These are phyloP conservation scores for Ustilago cynodontis DNA, from an alignment of 1,284 basidiomycete species.

Conservation along the genomic window DNA sequence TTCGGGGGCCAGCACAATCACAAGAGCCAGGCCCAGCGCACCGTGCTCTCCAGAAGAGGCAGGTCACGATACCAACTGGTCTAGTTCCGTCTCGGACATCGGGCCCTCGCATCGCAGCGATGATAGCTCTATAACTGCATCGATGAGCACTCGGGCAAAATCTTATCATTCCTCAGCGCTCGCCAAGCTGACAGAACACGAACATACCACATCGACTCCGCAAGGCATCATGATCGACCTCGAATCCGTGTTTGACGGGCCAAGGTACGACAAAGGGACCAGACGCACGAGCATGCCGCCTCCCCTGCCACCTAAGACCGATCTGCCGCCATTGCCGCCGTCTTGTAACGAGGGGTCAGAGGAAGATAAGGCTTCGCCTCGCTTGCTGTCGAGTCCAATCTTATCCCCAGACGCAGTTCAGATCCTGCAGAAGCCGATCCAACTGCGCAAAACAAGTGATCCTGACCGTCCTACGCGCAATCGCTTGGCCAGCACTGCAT, in stretches of 20 bases:
- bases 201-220: background rate
- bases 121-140: background rate
- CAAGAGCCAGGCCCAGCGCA: slow-evolving; percentile 21
- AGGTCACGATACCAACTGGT: slow-evolving; percentile 6
- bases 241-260: slow-evolving; percentile 4
- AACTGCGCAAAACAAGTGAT: slow-evolving; percentile 3
- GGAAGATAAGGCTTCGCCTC: background rate
- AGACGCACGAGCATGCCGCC: background rate
- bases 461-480: background rate
- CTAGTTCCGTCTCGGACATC: slow-evolving; percentile 12
- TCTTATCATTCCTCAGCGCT: slow-evolving; percentile 8
- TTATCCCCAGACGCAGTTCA: too few species aligned
- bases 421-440: background rate
- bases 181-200: background rate
- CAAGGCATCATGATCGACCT: slow-evolving; percentile 25
- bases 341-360: background rate
- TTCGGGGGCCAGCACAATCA: background rate
- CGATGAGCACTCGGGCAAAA: background rate
- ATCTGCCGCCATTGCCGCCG: background rate
- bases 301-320: background rate
- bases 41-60: slow-evolving; percentile 20
- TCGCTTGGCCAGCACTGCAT: background rate
- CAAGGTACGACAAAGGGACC: background rate
- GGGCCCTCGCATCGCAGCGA: background rate
- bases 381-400: background rate